Evolutionary conservation across 352 stramenopile genomes (phyloP), one percentile per base, ranked within the genome.

Genomic region (Globisporangium emineosum): DNA sequence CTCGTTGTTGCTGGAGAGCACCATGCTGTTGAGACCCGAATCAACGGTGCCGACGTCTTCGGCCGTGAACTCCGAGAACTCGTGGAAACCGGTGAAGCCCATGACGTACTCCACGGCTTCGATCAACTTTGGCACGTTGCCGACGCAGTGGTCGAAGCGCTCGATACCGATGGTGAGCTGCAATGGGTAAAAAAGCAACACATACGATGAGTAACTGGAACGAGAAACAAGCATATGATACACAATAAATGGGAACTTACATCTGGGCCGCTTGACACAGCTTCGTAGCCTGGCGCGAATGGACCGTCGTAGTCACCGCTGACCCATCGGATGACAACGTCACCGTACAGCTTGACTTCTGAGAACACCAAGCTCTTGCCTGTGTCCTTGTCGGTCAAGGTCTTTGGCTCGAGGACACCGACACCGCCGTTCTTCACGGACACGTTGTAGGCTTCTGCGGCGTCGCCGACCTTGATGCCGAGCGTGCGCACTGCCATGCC

Each of bases 1-100:
- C 73, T 98, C 88, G 65, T 94, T 95, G 73, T 98, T 94, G 72
- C 85, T 97, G 30, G 92, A 89, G 9, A 98, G 73, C 35, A 98
- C 96, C 68, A 98, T 94, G 57, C 83, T 97, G 76, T 98, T 99
- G 3, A 99, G 81, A 2, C 96, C 94, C 45, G 86, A 97, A 71
- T 99, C 93, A 5, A 97, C 67, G 7, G 96, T 99, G 50, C 96
- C 96, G 13, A 99, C 90, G 64, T 99, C 93, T 58, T 98, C 90
- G 17, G 93, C 76, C 37, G 89, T 97, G 67, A 98, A 98, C 83
- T 98, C 94, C 32, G 92, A 86, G 72, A 98, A 99, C 66, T 97
- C 78, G 73, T 97, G 91, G 75, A 97, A 97, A 17, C 85, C 91
- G 9, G 83, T 82, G 56, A 90, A 91, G 55, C 60, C 57, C 65